phyloP scores from a whole-genome alignment of 805 yeast genomes.

The Teunomyces panamensis region DNA sequence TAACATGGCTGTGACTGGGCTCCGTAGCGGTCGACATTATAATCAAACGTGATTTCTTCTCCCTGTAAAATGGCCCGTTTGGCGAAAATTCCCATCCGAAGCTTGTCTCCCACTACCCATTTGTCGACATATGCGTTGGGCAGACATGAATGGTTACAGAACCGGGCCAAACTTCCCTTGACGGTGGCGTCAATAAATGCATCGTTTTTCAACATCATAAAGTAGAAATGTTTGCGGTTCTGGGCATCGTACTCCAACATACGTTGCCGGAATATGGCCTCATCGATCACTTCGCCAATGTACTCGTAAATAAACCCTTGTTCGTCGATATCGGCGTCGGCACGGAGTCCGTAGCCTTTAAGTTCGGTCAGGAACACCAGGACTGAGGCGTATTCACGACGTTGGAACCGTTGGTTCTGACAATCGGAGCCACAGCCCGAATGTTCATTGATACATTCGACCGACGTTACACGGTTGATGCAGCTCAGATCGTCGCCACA shows the following conservation, averaged over 20 bases:
- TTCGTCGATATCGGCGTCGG: slow-evolving; percentile 53
- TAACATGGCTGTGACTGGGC: slow-evolving; percentile 92
- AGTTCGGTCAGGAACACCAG: slow-evolving; percentile 77
- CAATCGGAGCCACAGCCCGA: slow-evolving; percentile 76
- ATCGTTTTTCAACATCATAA: slow-evolving; percentile 92
- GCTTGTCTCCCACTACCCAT: slow-evolving; percentile 91
- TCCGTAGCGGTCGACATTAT: slow-evolving; percentile 95
- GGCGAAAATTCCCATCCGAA: slow-evolving; percentile 93
- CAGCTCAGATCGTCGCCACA: slow-evolving; percentile 88
- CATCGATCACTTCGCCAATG: slow-evolving; percentile 91
- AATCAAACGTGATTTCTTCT: slow-evolving; percentile 89
- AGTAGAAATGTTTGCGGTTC: slow-evolving; percentile 79
- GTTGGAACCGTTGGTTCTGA: slow-evolving; percentile 86
- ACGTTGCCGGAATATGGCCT: slow-evolving; percentile 66
- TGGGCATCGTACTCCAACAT: slow-evolving; percentile 70
- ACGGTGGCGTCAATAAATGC: slow-evolving; percentile 94
- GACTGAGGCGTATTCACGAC: slow-evolving; percentile 66
- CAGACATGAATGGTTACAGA: slow-evolving; percentile 91
- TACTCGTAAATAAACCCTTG: slow-evolving; percentile 85
- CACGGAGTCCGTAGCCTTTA: slow-evolving; percentile 90
- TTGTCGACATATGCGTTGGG: slow-evolving; percentile 95
- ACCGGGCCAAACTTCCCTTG: slow-evolving; percentile 85
- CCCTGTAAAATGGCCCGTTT: slow-evolving; percentile 67
- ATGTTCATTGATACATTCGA: slow-evolving; percentile 77
- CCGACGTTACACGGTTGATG: slow-evolving; percentile 86